A percentile compares a stretch with the other conserved stretches of the same genome.
Conservation (phyloP, 768 basidiomycete genomes). For the Rhizopogon vesiculosus region DNA sequence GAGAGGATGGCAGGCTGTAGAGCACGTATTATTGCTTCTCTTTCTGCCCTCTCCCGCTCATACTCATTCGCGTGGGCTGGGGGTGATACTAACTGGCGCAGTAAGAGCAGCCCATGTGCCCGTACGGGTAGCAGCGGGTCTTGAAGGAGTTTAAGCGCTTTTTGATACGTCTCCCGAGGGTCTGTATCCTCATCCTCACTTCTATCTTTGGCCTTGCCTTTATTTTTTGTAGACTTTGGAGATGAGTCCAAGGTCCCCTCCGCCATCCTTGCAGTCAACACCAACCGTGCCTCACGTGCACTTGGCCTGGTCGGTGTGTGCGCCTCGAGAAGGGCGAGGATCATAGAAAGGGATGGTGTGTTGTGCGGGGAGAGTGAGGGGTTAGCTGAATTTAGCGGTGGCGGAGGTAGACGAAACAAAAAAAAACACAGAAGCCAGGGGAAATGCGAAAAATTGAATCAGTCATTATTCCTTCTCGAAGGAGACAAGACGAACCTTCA, state of each 20-base stretch:
- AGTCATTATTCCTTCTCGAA: neutral
- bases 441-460: no score
- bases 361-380: neutral
- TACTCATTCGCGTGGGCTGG: conserved; percentile 10
- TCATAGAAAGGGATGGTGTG: neutral
- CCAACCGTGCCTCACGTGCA: conserved; percentile 76
- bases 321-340: neutral
- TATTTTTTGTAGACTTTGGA: conserved; percentile 11
- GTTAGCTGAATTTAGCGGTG: neutral
- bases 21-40: conserved; percentile 43
- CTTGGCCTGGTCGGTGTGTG: conserved; percentile 43
- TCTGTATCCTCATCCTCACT: conserved; percentile 21
- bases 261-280: conserved; percentile 77
- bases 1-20: conserved; percentile 80
- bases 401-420: conserved; percentile 24
- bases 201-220: conserved; percentile 23
- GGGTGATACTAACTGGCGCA: conserved; percentile 68
- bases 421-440: no score
- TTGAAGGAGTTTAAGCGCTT: conserved; percentile 81
- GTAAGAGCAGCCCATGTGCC: conserved; percentile 82
- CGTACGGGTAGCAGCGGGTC: conserved; percentile 92
- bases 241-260: conserved; percentile 33
- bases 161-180: conserved; percentile 72
- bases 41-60: neutral
- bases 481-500: conserved; percentile 54